These are phyloP conservation scores for Oryza nivara DNA, from an alignment of 176 grass and related monocot genomes.

Conservation along the genomic window DNA sequence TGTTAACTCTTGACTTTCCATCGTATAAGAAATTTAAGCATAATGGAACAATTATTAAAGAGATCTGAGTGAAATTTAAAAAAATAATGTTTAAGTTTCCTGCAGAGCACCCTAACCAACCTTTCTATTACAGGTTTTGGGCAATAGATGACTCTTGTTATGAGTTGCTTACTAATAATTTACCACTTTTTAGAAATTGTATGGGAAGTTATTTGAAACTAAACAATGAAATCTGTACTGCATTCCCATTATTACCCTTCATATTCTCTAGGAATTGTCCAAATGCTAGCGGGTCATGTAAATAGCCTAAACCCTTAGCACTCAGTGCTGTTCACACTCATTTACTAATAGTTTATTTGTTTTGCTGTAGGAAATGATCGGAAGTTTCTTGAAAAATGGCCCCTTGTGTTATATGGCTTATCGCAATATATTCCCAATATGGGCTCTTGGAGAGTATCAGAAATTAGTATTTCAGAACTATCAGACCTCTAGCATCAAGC, in stretches of 20 bases:
- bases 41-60: neutral
- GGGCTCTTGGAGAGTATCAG: constrained; percentile 81
- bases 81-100: neutral
- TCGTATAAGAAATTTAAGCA: neutral
- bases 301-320: constrained; percentile 1
- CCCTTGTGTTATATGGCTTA: constrained; percentile 67
- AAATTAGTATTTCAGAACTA: constrained; percentile 37
- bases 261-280: too few relatives aligned
- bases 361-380: constrained; percentile 66
- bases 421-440: constrained; percentile 88
- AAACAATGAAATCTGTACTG: too few relatives aligned
- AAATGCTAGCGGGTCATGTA: neutral
- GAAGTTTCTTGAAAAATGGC: constrained; percentile 65
- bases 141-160: neutral
- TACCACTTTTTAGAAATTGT: neutral
- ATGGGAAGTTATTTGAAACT: neutral
- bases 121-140: neutral
- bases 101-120: neutral
- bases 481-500: neutral
- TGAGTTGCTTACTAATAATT: neutral
- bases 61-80: neutral
- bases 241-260: too few relatives aligned
- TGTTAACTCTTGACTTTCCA: neutral
- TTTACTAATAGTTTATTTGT: constrained; percentile 15
- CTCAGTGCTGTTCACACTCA: constrained; percentile 17